phyloP scores from a whole-genome alignment of 2,329 filamentous ascomycete genomes.

The Phaeosphaeria sp. region DNA sequence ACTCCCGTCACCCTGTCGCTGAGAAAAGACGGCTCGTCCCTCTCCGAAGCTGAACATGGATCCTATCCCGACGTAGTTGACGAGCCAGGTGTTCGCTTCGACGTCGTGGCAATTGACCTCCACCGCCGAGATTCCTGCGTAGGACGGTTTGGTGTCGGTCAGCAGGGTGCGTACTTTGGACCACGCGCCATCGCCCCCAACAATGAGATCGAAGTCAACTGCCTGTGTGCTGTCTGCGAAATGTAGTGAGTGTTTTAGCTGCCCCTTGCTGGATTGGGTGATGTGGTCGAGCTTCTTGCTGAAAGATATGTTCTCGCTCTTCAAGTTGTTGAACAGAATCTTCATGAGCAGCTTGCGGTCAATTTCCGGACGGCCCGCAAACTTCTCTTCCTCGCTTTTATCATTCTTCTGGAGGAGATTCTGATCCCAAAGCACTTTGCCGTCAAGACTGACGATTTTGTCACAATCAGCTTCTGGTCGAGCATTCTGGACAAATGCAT shows the following conservation, averaged over 20 bases:
- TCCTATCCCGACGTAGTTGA: slow-evolving; percentile 53
- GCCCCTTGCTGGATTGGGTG: slow-evolving; percentile 8
- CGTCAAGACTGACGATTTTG: slow-evolving; percentile 52
- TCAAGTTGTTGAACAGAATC: slow-evolving; percentile 53
- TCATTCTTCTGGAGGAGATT: slow-evolving; percentile 47
- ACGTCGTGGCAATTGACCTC: slow-evolving; percentile 55
- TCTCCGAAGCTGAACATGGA: slow-evolving; percentile 41
- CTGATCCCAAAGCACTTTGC: slow-evolving; percentile 40
- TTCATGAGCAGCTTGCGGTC: slow-evolving; percentile 51
- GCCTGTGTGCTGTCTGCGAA: slow-evolving; percentile 42
- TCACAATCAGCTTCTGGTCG: slow-evolving; percentile 61
- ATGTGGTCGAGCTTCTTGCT: slow-evolving; percentile 48
- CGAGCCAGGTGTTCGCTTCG: slow-evolving; percentile 50
- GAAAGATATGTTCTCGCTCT: slow-evolving; percentile 46
- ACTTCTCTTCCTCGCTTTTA: slow-evolving; percentile 36
- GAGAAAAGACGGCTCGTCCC: slow-evolving; percentile 49
- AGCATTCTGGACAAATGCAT: slow-evolving; percentile 58
- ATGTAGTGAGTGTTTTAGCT: slow-evolving; percentile 26
- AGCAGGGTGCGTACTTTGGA: slow-evolving; percentile 45
- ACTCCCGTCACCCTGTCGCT: slow-evolving; percentile 59
- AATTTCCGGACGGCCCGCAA: slow-evolving; percentile 54
- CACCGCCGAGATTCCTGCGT: slow-evolving; percentile 55
- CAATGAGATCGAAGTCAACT: slow-evolving; percentile 52
- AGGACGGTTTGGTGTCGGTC: slow-evolving; percentile 50
- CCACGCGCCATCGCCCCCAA: slow-evolving; percentile 59